Conservation (phyloP, 2,329 filamentous ascomycete species). For the Pyrenophora graminea region DNA sequence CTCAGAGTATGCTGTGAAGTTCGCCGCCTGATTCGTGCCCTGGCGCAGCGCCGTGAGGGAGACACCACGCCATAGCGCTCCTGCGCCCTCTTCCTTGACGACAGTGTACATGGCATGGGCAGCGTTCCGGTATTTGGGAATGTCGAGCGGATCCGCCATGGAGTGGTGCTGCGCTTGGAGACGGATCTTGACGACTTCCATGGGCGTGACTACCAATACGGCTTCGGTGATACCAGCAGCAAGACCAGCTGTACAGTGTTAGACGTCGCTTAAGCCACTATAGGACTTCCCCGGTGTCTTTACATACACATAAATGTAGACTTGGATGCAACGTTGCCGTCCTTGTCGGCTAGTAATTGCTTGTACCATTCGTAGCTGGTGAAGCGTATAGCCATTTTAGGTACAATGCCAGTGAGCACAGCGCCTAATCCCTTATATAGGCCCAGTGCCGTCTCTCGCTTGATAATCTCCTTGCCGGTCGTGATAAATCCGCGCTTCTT, state of each 20-base stretch:
- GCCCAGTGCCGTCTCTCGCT: conserved; percentile 86
- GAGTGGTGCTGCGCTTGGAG: conserved; percentile 97
- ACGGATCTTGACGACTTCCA: conserved; percentile 99
- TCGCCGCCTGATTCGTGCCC: conserved; percentile 91
- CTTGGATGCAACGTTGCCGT: conserved; percentile 69
- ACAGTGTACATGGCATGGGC: conserved; percentile 84
- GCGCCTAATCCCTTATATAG: conserved; percentile 98
- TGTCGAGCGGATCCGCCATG: conserved; percentile 93
- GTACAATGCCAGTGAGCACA: conserved; percentile 92
- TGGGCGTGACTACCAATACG: conserved; percentile 92
- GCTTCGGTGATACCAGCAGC: conserved; percentile 94
- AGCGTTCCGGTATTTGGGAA: conserved; percentile 97
- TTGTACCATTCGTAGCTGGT: conserved; percentile 98
- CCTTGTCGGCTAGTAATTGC: conserved; percentile 71
- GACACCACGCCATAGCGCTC: conserved; percentile 90
- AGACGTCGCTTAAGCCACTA: conserved; percentile 7
- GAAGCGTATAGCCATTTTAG: conserved; percentile 99
- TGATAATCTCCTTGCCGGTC: conserved; percentile 85
- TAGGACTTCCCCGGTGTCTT: too few relatives aligned
- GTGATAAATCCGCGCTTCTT: conserved; percentile 85
- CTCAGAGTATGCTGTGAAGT: conserved; percentile 97
- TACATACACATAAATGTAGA: conserved; percentile 71
- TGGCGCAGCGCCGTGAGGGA: conserved; percentile 90
- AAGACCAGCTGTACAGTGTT: conserved; percentile 68
- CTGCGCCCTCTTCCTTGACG: conserved; percentile 84